Percentiles rank a stretch among this genome's conserved stretches.
These are phyloP conservation scores for Pythium brachiatum DNA, from an alignment of 352 stramenopile species.

Conservation along the genomic window DNA sequence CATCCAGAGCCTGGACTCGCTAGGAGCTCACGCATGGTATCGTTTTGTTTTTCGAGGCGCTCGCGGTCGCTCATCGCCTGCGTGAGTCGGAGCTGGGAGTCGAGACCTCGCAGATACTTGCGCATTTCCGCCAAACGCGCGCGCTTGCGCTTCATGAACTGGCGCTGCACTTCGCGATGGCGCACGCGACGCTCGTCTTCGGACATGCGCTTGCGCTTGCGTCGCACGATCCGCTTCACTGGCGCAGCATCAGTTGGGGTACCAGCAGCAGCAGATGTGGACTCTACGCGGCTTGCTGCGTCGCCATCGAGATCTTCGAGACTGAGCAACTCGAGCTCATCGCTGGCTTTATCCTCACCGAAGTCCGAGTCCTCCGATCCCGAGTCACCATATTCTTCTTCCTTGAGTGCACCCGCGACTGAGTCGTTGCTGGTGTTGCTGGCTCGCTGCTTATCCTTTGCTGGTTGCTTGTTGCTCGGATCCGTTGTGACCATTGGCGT, in stretches of 20 bases:
- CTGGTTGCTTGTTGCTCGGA: neutral
- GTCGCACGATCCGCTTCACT: conserved; percentile 15
- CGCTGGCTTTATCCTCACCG: neutral
- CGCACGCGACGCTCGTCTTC: conserved; percentile 17
- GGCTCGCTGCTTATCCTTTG: neutral
- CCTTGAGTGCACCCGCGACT: neutral
- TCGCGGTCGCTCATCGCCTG: conserved; percentile 6
- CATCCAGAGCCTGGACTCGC: conserved; percentile 7
- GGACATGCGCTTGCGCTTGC: conserved; percentile 20
- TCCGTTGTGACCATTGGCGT: neutral
- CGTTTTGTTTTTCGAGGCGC: conserved; percentile 10
- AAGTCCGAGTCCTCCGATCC: conserved; percentile 4
- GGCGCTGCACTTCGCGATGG: conserved; percentile 25
- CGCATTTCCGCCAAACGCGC: conserved; percentile 19
- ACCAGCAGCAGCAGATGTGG: neutral
- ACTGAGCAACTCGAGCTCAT: conserved; percentile 11
- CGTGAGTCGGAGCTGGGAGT: conserved; percentile 10
- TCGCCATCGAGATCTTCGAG: neutral
- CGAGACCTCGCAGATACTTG: conserved; percentile 10
- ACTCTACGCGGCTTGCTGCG: neutral
- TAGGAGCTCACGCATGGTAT: neutral
- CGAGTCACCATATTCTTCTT: neutral
- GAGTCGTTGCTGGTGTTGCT: neutral
- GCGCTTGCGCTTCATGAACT: conserved; percentile 28
- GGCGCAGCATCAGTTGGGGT: neutral